Percentiles rank a stretch among this genome's conserved stretches.
Conservation (phyloP, 306 rosid species). For the Prunus mume region DNA sequence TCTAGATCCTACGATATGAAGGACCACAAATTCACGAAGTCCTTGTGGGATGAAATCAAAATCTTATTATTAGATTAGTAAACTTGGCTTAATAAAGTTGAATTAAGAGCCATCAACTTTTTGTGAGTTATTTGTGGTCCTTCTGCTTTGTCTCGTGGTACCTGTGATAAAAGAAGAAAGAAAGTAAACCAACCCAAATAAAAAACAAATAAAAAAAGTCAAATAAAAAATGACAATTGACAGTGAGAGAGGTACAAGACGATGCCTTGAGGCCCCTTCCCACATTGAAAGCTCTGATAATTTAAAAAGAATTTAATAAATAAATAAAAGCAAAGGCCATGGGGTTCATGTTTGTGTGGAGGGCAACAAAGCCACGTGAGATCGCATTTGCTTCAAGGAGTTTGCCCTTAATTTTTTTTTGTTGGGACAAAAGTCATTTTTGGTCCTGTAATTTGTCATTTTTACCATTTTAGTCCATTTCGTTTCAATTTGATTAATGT, state of each 20-base stretch:
- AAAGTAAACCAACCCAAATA: neutral
- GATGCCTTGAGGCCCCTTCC: neutral
- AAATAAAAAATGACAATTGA: neutral
- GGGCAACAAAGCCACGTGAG: constrained; percentile 37
- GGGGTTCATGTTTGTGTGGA: constrained; percentile 30
- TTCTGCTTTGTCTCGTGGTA: constrained; percentile 5
- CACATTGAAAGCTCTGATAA: constrained; percentile 10
- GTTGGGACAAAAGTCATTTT: too few relatives aligned
- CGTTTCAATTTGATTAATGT: too few relatives aligned
- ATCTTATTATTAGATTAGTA: neutral
- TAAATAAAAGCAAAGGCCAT: neutral
- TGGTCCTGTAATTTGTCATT: too few relatives aligned
- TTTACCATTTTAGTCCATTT: too few relatives aligned
- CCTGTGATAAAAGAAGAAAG: constrained; percentile 15
- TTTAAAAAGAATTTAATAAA: too few relatives aligned
- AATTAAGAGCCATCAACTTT: constrained; percentile 11
- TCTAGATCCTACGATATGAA: neutral
- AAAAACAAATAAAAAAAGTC: constrained; percentile 13
- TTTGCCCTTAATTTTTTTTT: neutral
- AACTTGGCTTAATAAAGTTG: neutral
- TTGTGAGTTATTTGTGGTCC: constrained; percentile 22
- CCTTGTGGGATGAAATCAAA: neutral
- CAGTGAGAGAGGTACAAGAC: constrained; percentile 18
- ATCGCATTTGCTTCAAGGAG: constrained; percentile 27
- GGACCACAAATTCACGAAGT: neutral